Base-by-base conservation (phyloP, 1,139 yeast genomes). In the Yamadazyma taylorii region DNA sequence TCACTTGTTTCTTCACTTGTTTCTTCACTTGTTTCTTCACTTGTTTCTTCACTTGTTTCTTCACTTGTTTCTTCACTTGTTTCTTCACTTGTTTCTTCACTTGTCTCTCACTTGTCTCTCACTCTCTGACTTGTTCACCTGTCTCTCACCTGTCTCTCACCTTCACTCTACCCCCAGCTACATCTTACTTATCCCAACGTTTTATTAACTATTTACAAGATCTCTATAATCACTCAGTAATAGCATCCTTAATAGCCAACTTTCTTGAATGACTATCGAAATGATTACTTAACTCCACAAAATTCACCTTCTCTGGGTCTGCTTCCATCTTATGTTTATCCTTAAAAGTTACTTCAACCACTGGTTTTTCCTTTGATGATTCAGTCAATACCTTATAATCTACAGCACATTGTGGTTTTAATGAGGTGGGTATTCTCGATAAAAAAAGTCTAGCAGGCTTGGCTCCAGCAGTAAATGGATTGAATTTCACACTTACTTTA, bases 401-500 rank as follows among this genome's bases (percentile, higher is more conserved):
- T 9, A 71, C 69, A 14, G 68, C 56, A 38, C 84, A 78, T 12
- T 68, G 55, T 29, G 70, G 64, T 50, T 77, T 79, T 52, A 81
- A 66, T 11, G 78, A 65, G 7, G 85, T 86, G 15, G 97, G 97
- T 40, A 90, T 76, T 39, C 88, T 75, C 13, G 95, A 76, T 36
- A 90, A 75, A 53, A 90, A 83, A 14, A 86, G 67, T 51, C 97
- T 78, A 2, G 95, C 90, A 6, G 87, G 72, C 59, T 82, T 85
- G 29, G 92, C 95, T 56, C 85, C 86, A 27, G 72, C 61, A 0
- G 81, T 76, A 45, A 86, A 75, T 1, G 97, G 96, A 56, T 85
- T 80, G 69, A 88, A 88, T 56, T 73, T 81, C 34, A 88, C 87
- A 32, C 71, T 67, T n/a, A 87, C 87, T 51, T 80, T 81, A 27